phyloP scores from a whole-genome alignment of 106 monocot species.

The Hemerocallis citrina region DNA sequence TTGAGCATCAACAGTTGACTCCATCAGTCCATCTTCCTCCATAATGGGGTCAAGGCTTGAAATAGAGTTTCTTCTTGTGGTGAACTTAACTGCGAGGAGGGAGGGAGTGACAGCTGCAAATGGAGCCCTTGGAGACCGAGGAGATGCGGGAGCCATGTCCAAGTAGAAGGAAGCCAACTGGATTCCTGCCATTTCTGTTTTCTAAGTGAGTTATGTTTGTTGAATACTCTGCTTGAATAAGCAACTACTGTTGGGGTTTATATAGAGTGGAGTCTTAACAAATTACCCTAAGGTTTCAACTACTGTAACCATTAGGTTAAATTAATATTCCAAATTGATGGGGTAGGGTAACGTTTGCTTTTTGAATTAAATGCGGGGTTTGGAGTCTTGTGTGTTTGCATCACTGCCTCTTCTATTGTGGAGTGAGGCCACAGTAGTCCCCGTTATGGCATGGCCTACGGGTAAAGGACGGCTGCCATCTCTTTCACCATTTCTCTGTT shows the following conservation, averaged over 20 bases:
- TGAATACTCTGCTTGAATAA: not conserved
- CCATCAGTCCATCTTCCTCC: not conserved
- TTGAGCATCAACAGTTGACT: too few relatives aligned
- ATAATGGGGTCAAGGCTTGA: not conserved
- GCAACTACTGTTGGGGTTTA: not conserved
- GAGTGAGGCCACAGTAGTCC: too few relatives aligned
- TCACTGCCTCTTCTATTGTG: too few relatives aligned
- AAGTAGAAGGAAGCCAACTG: not conserved
- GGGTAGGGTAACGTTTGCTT: not conserved
- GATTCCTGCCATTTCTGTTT: slow-evolving; percentile 5
- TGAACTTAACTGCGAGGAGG: not conserved
- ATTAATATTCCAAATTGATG: too few relatives aligned
- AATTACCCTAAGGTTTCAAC: not conserved
- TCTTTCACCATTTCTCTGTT: not conserved
- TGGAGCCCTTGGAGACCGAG: not conserved
- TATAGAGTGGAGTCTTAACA: not conserved
- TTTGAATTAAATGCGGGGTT: slow-evolving; percentile 1
- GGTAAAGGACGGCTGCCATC: not conserved
- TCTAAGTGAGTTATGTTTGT: not conserved
- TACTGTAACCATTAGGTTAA: not conserved
- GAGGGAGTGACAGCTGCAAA: not conserved
- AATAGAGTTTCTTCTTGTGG: not conserved
- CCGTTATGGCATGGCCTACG: not conserved
- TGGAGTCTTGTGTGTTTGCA: not conserved
- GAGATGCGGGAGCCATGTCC: not conserved